These are phyloP conservation scores for Hebeloma cylindrosporum DNA, from an alignment of 768 basidiomycete species.

Conservation along the genomic window DNA sequence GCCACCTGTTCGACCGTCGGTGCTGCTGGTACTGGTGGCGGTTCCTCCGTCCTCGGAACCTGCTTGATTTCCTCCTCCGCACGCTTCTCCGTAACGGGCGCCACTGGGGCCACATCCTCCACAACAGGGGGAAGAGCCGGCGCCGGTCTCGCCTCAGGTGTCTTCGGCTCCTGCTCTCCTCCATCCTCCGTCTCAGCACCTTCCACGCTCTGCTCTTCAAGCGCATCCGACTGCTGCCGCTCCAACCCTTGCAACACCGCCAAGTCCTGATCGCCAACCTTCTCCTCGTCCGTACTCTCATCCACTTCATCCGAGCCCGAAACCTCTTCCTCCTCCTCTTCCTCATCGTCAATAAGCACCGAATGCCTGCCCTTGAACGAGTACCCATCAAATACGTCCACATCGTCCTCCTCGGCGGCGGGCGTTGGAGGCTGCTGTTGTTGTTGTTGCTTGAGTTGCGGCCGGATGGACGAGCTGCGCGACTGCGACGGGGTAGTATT, in stretches of 20 bases:
- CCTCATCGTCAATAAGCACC: constrained; percentile 72
- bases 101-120: constrained; percentile 7
- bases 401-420: constrained; percentile 46
- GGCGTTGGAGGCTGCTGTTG: too few species aligned
- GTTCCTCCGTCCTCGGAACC: constrained; percentile 10
- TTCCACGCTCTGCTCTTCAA: constrained; percentile 16
- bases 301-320: constrained; percentile 47
- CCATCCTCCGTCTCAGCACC: constrained; percentile 19
- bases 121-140: constrained; percentile 26
- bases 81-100: constrained; percentile 1
- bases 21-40: constrained; percentile 5
- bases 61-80: constrained; percentile 11
- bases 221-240: background rate
- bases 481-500: constrained; percentile 81
- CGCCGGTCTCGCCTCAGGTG: constrained; percentile 66
- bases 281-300: constrained; percentile 42
- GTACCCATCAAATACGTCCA: constrained; percentile 92
- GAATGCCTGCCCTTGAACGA: constrained; percentile 89
- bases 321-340: constrained; percentile 47
- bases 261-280: constrained; percentile 25
- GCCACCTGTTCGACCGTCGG: constrained; percentile 15
- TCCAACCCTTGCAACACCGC: constrained; percentile 22
- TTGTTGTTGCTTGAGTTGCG: constrained; percentile 18
- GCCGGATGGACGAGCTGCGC: constrained; percentile 69
- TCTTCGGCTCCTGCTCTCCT: too few species aligned